Conservation (phyloP, 495 filamentous ascomycete species). For the Talaromyces adpressus region DNA sequence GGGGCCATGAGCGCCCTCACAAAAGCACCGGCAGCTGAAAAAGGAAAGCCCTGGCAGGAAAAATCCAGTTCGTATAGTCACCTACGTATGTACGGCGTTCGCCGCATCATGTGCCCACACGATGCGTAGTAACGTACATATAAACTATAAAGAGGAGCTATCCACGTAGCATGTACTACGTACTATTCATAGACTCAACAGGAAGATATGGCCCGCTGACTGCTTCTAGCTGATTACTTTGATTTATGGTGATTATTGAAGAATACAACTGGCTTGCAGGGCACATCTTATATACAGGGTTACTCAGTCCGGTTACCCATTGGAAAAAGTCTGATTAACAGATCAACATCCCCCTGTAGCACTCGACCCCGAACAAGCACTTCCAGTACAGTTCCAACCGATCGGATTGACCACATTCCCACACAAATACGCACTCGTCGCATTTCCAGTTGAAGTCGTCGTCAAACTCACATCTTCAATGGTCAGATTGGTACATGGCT, state of each 20-base stretch:
- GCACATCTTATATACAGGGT: neutral
- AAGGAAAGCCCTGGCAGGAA: too few relatives aligned
- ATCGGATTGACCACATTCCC: neutral
- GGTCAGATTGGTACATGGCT: neutral
- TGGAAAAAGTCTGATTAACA: neutral
- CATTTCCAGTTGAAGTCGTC: neutral
- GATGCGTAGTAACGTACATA: neutral
- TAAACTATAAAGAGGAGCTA: neutral
- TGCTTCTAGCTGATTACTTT: neutral
- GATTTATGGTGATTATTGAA: neutral
- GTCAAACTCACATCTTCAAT: neutral
- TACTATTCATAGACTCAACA: neutral
- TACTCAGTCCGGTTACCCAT: neutral
- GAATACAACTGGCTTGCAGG: neutral
- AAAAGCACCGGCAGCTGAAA: too few relatives aligned
- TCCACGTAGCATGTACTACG: neutral
- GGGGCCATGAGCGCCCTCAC: too few relatives aligned
- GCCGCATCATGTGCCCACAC: slow-evolving; percentile 8
- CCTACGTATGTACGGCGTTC: too few relatives aligned
- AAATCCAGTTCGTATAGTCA: too few relatives aligned
- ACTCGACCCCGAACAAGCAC: neutral
- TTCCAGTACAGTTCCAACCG: neutral
- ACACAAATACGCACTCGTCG: neutral
- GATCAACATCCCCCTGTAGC: neutral
- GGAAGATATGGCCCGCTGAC: neutral